Base-by-base conservation (phyloP, 257 asterid species). In the Solanum appendiculatum region DNA sequence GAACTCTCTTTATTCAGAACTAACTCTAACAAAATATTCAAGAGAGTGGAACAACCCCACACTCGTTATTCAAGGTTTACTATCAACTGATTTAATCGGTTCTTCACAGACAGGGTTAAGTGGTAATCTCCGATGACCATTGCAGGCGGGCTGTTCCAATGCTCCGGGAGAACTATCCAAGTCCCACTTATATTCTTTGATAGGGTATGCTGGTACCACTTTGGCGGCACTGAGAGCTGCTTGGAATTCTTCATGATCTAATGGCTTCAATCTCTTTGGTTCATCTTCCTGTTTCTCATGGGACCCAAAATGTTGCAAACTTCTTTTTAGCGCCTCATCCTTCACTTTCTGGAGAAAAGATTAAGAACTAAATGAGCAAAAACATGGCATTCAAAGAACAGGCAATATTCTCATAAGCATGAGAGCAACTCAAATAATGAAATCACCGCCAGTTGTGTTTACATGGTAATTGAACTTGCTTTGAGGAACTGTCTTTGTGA, bases 231-330 rank as follows among this genome's bases (percentile, higher is more conserved):
- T 82, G 34, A 96, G 96, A 27, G 93, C 90, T 56, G 44, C 6
- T 70, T 64, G 92, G 89, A 96, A 96, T 54, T 92, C 93, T 66
- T 94, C 95, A 54, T 94, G 95, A 88, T 91, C 94, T 39, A 39
- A 36, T 78, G 96, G 93, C 91, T 92, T 95, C 86, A 83, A 83
- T 63, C 91, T 92, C 25, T 87, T 91, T 37, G 92, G 81, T 29
- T 88, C 89, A 86, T 81, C 88, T 4, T 90, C 90, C 87, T 72
- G 88, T 72, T 74, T 82, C 82, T 86, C 92, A 51, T 69, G 86
- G 83, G 84, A 54, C 82, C 86, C 90, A 37, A 48, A 37, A 44
- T 70, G 31, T 44, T 90, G 90, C 70, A 84, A 56, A 90, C 92
- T 90, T 92, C 88, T 93, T 86, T 82, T 88, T 58, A 91, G 90